phyloP scores from a whole-genome alignment of 345 rosid genomes.

The Populus pruinosa region DNA sequence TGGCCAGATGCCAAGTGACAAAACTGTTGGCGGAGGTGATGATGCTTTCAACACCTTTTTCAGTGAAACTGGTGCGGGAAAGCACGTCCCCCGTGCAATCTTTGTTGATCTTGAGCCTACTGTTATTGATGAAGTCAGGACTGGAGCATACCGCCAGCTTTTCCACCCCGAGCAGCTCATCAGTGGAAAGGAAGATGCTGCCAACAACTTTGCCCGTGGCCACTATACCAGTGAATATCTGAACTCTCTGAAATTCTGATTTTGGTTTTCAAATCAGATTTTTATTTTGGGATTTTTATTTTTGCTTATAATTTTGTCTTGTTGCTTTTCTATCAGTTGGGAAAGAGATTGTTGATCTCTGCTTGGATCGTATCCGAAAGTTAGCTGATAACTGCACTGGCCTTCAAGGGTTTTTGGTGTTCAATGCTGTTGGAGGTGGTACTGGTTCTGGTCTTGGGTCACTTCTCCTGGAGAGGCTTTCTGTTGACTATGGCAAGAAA shows the following conservation, averaged over 20 bases:
- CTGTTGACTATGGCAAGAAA: conserved; percentile 11
- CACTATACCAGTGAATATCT: conserved; percentile 17
- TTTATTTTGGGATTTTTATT: not conserved
- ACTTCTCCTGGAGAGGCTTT: conserved; percentile 22
- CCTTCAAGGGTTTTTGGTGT: conserved; percentile 25
- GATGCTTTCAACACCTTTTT: conserved; percentile 28
- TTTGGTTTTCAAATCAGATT: not conserved
- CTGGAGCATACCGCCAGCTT: conserved; percentile 22
- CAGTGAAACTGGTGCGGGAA: conserved; percentile 28
- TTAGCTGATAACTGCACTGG: conserved; percentile 28
- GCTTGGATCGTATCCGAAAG: conserved; percentile 28
- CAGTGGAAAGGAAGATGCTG: conserved; percentile 28
- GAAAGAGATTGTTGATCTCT: conserved; percentile 28
- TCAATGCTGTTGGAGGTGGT: conserved; percentile 29
- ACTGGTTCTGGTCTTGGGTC: conserved; percentile 29
- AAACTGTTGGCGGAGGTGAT: conserved; percentile 26
- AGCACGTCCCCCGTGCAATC: conserved; percentile 27
- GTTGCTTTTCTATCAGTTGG: conserved; percentile 9
- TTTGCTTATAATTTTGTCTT: not conserved
- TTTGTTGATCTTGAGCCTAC: conserved; percentile 28
- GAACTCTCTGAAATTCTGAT: not conserved
- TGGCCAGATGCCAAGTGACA: conserved; percentile 29
- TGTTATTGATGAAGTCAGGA: conserved; percentile 26
- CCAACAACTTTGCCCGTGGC: conserved; percentile 29
- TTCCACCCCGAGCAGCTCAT: conserved; percentile 29